Percentiles rank a stretch among this genome's conserved stretches.
Conservation (phyloP, 768 basidiomycete genomes). For the Rhodotorula graminis region DNA sequence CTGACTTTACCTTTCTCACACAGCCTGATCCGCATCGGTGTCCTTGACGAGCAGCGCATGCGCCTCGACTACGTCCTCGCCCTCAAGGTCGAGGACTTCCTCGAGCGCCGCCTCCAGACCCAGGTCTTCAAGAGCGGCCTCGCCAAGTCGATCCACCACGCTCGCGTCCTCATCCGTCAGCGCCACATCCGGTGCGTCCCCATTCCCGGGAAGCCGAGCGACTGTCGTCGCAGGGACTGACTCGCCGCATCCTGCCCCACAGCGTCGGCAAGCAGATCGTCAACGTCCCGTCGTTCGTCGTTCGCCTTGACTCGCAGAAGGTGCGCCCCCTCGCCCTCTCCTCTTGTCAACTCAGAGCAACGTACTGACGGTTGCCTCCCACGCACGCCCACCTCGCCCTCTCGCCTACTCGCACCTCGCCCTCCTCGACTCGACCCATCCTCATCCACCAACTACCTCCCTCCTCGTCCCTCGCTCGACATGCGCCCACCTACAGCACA, state of each 20-base stretch:
- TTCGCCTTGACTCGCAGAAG: constrained; percentile 98
- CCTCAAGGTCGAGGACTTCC: constrained; percentile 98
- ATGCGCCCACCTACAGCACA: constrained; percentile 57
- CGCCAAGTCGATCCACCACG: constrained; percentile 98
- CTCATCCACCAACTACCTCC: background rate
- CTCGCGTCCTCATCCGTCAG: constrained; percentile 94
- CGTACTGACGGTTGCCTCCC: background rate
- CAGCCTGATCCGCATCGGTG: constrained; percentile 91
- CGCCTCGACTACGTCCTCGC: constrained; percentile 99
- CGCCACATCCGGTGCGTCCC: constrained; percentile 84
- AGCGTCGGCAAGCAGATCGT: constrained; percentile 95
- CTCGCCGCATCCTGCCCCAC: background rate
- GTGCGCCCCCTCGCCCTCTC: constrained; percentile 40
- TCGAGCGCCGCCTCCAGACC: constrained; percentile 97
- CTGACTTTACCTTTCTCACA: too few relatives aligned
- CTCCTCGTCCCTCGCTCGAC: background rate
- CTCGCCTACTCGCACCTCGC: background rate
- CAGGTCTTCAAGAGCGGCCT: constrained; percentile 99
- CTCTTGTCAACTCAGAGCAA: background rate
- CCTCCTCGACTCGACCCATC: background rate
- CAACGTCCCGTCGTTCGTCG: constrained; percentile 96
- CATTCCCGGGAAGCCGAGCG: constrained; percentile 20
- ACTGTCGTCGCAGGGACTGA: background rate
- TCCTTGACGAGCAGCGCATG: constrained; percentile 98
- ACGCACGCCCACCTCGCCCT: background rate